Evolutionary conservation across 257 asterid species (phyloP), one percentile per base, ranked within the genome.

Genomic region (Fraxinus excelsior): DNA sequence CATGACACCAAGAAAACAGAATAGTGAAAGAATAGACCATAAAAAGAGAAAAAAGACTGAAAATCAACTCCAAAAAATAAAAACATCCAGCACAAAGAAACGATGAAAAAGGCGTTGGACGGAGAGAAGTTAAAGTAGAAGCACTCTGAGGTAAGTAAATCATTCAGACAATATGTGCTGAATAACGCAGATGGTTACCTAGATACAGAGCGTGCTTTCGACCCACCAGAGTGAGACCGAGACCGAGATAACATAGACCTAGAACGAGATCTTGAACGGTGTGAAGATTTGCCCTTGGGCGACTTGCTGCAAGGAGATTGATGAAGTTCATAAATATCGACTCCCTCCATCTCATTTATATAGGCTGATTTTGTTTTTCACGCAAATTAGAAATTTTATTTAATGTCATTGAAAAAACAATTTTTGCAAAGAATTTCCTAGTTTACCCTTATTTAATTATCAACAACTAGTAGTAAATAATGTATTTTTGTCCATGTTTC

Each of bases 201-300:
- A 69, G 97, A 93, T 29, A 83, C 19, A 71, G 93, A 82, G 60
- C 89, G 91, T 38, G 85, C 86, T 76, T 87, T 91, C 31, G 94
- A 84, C 53, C 81, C 86, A n/a, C n/a, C n/a, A n/a, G n/a, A n/a
- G n/a, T n/a, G n/a, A 72, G 96, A 76, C 79, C 74, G 91, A 58
- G 96, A 80, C 42, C 84, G 91, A 67, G 83, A 73, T 56, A 85
- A 78, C 8, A 67, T 76, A 16, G 91, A 86, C 81, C 81, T 85
- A 4, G 93, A 86, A 62, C 82, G 92, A 32, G 98, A 93, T 79
- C 94, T 91, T 74, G 97, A 90, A 51, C 89, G 97, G 74, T 89
- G 91, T 21, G 93, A 82, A 25, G 90, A 64, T 83, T 93, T 93
- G 2, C 87, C 88, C 86, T 87, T 90, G 40, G 99, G 99, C 58